Evolutionary conservation across 495 filamentous ascomycete genomes (phyloP).

Genomic region (Penicillium longicatenatum): DNA sequence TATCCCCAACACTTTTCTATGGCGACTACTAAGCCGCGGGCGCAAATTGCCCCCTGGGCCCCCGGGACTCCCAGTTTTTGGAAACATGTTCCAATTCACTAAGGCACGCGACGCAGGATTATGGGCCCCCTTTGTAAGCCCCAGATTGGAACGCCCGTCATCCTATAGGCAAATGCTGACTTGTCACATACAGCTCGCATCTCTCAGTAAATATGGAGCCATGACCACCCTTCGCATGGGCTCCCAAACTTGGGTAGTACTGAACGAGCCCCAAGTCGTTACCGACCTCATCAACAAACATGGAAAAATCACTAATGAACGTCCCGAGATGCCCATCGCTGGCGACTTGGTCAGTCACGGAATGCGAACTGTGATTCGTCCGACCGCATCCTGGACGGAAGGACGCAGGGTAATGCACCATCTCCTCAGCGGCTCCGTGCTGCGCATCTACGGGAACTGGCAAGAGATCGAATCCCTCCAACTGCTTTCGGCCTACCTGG

Average conservation of each 20-base stretch:
- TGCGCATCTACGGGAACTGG: constrained; percentile 35
- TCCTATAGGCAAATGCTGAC: no score
- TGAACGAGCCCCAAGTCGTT: constrained; percentile 37
- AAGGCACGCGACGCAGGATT: no score
- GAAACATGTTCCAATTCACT: no score
- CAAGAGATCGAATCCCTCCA: constrained; percentile 45
- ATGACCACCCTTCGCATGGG: constrained; percentile 39
- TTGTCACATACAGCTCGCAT: neutral
- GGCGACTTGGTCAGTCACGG: constrained; percentile 36
- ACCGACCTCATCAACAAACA: constrained; percentile 37
- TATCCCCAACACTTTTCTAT: neutral
- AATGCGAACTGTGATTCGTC: constrained; percentile 31
- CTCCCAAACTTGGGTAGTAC: constrained; percentile 37
- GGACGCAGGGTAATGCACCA: constrained; percentile 44
- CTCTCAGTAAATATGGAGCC: constrained; percentile 33
- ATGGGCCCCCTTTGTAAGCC: no score
- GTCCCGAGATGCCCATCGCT: constrained; percentile 35
- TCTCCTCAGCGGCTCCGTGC: constrained; percentile 36
- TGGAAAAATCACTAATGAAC: constrained; percentile 34
- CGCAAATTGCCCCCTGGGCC: no score
- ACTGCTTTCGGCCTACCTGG: constrained; percentile 38
- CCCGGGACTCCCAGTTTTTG: no score
- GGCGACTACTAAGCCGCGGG: neutral
- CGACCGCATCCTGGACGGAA: constrained; percentile 31
- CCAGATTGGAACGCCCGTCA: no score